A percentile compares a stretch with the other conserved stretches of the same genome.
Conservation (phyloP, 192 early-diverging fungal species). For the Coemansia sp. region DNA sequence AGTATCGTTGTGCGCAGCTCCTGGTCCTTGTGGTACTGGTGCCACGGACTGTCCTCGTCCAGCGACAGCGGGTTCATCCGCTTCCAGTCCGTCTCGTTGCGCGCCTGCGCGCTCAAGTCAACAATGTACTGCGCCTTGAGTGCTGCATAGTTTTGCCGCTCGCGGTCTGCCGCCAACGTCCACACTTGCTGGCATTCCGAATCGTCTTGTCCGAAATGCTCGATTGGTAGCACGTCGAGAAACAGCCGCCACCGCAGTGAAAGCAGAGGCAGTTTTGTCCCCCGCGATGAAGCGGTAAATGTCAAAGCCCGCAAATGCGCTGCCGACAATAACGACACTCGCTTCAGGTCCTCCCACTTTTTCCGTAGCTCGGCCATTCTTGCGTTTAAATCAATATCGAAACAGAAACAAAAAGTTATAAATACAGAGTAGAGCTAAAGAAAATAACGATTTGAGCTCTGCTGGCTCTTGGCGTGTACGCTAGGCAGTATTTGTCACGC, state of each 20-base stretch:
- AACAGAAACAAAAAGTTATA: conserved; percentile 1
- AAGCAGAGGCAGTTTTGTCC: conserved; percentile 22
- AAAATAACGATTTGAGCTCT: background rate
- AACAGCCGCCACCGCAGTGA: conserved; percentile 47
- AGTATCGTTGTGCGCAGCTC: conserved; percentile 81
- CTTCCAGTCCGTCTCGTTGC: conserved; percentile 56
- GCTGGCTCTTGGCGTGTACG: background rate
- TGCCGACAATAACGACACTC: conserved; percentile 29
- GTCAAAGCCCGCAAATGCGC: conserved; percentile 24
- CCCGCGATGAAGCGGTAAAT: conserved; percentile 10
- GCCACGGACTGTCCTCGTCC: conserved; percentile 91
- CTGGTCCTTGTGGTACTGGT: conserved; percentile 84
- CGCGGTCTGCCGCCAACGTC: conserved; percentile 20
- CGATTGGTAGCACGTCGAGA: conserved; percentile 35
- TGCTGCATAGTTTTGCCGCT: conserved; percentile 35
- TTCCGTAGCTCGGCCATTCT: background rate
- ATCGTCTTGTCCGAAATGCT: conserved; percentile 39
- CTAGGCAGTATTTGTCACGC: too few relatives aligned
- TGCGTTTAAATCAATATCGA: background rate
- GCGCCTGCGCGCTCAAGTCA: conserved; percentile 14
- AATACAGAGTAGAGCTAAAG: background rate
- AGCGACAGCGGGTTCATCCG: conserved; percentile 86
- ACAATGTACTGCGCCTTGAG: conserved; percentile 26
- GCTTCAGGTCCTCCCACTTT: conserved; percentile 36
- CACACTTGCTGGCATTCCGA: conserved; percentile 26